Percentiles rank a stretch among this genome's conserved stretches.
Conservation (phyloP, 495 filamentous ascomycete genomes). For the Penicillium turbatum region DNA sequence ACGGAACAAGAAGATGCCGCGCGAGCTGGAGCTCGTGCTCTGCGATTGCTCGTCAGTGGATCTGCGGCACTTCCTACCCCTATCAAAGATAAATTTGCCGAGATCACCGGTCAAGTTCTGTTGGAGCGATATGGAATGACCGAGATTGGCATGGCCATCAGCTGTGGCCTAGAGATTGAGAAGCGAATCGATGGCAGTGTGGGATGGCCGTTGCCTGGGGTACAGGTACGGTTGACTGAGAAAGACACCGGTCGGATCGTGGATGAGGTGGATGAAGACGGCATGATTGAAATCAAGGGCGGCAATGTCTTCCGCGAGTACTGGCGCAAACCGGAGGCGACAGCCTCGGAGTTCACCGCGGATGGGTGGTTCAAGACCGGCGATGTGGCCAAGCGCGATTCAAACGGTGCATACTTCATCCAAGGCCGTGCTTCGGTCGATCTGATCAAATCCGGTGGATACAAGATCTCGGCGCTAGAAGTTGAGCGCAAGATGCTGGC, state of each 20-base stretch:
- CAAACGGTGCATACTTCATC: slow-evolving; percentile 41
- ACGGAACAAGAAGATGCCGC: slow-evolving; percentile 35
- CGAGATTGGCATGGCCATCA: slow-evolving; percentile 46
- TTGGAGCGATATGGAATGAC: slow-evolving; percentile 48
- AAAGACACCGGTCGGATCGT: slow-evolving; percentile 37
- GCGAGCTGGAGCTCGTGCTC: slow-evolving; percentile 29
- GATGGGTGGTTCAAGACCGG: slow-evolving; percentile 50
- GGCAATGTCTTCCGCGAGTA: slow-evolving; percentile 44
- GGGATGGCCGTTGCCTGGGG: slow-evolving; percentile 44
- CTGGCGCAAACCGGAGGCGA: slow-evolving; percentile 42
- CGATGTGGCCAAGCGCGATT: slow-evolving; percentile 40
- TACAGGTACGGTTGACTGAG: slow-evolving; percentile 39
- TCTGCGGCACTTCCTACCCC: slow-evolving; percentile 44
- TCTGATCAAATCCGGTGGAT: slow-evolving; percentile 46
- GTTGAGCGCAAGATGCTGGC: slow-evolving; percentile 43
- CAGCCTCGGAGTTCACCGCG: slow-evolving; percentile 37
- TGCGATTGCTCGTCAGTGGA: slow-evolving; percentile 40
- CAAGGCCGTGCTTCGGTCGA: slow-evolving; percentile 45
- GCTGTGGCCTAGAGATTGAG: slow-evolving; percentile 36
- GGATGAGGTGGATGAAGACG: slow-evolving; percentile 34
- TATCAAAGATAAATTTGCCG: slow-evolving; percentile 40
- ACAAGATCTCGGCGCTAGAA: slow-evolving; percentile 45
- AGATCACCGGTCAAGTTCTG: slow-evolving; percentile 38
- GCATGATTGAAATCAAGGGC: slow-evolving; percentile 46
- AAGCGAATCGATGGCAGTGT: slow-evolving; percentile 43